Evolutionary conservation across 768 basidiomycete species (phyloP), one percentile per base, ranked within the genome.

Genomic region (Lactifluus piperatus): DNA sequence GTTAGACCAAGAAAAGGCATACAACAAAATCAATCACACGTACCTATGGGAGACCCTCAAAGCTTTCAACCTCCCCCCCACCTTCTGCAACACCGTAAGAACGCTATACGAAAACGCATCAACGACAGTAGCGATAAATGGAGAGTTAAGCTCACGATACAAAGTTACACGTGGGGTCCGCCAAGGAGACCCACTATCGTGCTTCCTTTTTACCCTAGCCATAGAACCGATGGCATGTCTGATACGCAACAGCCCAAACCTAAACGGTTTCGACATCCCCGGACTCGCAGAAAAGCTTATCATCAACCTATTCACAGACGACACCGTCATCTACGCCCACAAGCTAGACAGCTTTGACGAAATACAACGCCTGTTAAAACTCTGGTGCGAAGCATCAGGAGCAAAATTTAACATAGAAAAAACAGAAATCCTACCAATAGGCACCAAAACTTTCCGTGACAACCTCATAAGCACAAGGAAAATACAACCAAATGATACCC

Each of bases 341-440:
- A 3, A 37, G 16, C 5, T 14, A 4, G 36, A 34, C 32, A 2
- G 10, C 11, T 34, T 34, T 11, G 32, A 34, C 30, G 32, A 34
- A 4, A 2, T 11, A 2, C 8, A 5, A 34, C 5, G 11, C 8
- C 32, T 7, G 8, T 2, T 11, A 9, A 11, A 11, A 34, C 8
- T 11, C 5, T 34, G 32, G 32, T 34, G 32, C 32, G 2, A 34
- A 34, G 32, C 8, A 2, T 34, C 36, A 37, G 16, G 79, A 80
- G 75, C 57, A 24, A 18, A 37, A 37, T 37, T 79, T 62, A 80
- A 79, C 52, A 56, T 65, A 0, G 47, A 53, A 0, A 80, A 80
- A 62, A 79, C 76, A 0, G 70, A 73, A 34, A 60, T 76, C 1
- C 66, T 77, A 1, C 75, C 74, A 0, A 64, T 76, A 0, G 75